These are phyloP conservation scores for Ophiocordyceps camponoti-floridani DNA, from an alignment of 2,329 filamentous ascomycete genomes.

Conservation along the genomic window DNA sequence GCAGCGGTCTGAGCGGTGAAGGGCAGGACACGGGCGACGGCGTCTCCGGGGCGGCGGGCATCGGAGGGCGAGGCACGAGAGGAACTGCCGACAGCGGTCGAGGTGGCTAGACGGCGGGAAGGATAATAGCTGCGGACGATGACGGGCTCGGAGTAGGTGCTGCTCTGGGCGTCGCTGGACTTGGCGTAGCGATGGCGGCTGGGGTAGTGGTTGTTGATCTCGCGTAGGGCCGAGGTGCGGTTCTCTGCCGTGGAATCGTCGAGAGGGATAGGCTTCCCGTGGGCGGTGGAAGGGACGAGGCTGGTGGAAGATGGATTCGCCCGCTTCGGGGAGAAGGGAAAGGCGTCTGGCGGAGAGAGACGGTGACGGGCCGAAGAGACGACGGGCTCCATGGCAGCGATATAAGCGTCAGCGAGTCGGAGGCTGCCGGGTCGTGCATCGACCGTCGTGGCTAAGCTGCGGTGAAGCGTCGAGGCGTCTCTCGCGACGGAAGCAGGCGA, in stretches of 20 bases:
- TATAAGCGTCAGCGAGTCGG: not conserved
- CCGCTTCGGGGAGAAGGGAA: constrained; percentile 30
- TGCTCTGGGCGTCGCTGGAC: constrained; percentile 35
- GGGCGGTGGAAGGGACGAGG: constrained; percentile 33
- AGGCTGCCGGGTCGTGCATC: not conserved
- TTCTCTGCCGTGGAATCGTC: constrained; percentile 36
- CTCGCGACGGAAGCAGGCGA: not conserved
- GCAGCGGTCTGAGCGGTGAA: constrained; percentile 12
- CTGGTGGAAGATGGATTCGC: constrained; percentile 33
- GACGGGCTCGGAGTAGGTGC: constrained; percentile 46
- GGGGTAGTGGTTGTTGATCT: constrained; percentile 39
- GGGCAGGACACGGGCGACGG: constrained; percentile 12
- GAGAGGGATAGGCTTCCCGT: constrained; percentile 36
- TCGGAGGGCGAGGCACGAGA: constrained; percentile 9
- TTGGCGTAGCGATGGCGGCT: constrained; percentile 38
- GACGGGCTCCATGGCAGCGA: constrained; percentile 1
- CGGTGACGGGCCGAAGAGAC: constrained; percentile 5
- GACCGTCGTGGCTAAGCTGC: not conserved
- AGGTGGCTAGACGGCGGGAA: constrained; percentile 13
- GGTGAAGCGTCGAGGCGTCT: not conserved
- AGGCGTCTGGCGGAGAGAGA: constrained; percentile 10
- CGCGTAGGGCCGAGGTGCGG: constrained; percentile 40
- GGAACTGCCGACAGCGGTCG: constrained; percentile 11
- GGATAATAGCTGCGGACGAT: constrained; percentile 46
- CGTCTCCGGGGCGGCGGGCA: constrained; percentile 11